These are phyloP conservation scores for Viola pubescens DNA, from an alignment of 441 rosid genomes.

Conservation along the genomic window DNA sequence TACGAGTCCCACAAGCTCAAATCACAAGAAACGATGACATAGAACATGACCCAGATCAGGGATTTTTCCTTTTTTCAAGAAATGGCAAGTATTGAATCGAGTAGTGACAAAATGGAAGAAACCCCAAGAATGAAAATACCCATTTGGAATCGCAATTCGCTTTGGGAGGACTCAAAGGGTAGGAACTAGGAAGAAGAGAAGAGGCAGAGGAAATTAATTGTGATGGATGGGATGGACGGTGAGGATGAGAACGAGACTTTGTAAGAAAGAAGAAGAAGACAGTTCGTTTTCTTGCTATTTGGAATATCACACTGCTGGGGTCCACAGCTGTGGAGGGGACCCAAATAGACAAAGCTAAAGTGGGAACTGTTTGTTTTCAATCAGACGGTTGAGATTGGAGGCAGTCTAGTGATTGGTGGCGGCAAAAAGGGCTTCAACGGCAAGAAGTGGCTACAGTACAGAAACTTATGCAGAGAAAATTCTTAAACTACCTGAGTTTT, in stretches of 20 bases:
- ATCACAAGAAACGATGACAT: neutral
- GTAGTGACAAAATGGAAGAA: neutral
- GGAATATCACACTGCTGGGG: slow-evolving; percentile 14
- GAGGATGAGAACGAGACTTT: slow-evolving; percentile 11
- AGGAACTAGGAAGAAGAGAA: neutral
- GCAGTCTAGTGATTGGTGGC: slow-evolving; percentile 16
- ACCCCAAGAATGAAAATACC: neutral
- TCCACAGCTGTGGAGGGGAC: slow-evolving; percentile 14
- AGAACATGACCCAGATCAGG: slow-evolving; percentile 24
- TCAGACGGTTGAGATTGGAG: slow-evolving; percentile 21
- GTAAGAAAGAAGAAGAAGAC: neutral
- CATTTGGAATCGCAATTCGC: slow-evolving; percentile 20
- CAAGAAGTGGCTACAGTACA: neutral
- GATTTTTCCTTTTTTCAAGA: slow-evolving; percentile 5
- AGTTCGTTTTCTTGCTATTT: slow-evolving; percentile 11
- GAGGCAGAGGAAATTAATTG: neutral
- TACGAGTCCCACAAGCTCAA: slow-evolving; percentile 1
- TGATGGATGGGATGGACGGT: slow-evolving; percentile 13
- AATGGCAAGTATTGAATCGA: slow-evolving; percentile 9
- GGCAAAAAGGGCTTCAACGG: slow-evolving; percentile 20
- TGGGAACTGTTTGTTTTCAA: neutral
- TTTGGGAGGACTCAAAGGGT: slow-evolving; percentile 33
- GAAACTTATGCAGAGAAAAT: neutral
- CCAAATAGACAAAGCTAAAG: slow-evolving; percentile 1
- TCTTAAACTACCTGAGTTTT: neutral